Conservation (phyloP, 2,329 filamentous ascomycete genomes). For the Alternaria hordeiaustralica region DNA sequence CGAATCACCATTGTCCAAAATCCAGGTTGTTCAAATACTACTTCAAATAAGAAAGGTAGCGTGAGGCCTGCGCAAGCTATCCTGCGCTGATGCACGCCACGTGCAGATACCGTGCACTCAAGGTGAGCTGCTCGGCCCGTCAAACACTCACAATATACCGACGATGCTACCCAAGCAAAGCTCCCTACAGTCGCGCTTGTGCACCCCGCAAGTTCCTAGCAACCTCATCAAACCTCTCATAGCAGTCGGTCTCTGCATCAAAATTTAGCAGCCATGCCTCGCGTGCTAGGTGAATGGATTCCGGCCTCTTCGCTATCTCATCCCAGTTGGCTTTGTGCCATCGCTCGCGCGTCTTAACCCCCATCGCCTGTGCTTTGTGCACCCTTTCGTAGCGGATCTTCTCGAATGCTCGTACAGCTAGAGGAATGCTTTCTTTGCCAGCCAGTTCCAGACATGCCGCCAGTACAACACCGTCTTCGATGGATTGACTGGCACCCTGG, state of each 20-base stretch:
- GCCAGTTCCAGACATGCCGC: conserved; percentile 35
- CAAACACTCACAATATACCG: not conserved
- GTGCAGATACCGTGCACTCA: conserved; percentile 4
- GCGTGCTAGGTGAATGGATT: conserved; percentile 37
- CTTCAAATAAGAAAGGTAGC: not conserved
- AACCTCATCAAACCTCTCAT: conserved; percentile 37
- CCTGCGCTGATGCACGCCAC: not conserved
- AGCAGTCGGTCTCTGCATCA: conserved; percentile 41
- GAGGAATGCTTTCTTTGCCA: conserved; percentile 31
- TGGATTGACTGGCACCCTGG: conserved; percentile 62
- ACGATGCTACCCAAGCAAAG: not conserved
- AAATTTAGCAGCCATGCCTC: conserved; percentile 41
- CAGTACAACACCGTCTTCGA: conserved; percentile 54
- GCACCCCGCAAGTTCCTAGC: conserved; percentile 16
- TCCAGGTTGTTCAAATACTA: not conserved
- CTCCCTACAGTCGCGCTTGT: conserved; percentile 17
- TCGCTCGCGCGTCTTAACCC: conserved; percentile 38
- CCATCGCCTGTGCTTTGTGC: conserved; percentile 36
- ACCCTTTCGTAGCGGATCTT: conserved; percentile 42
- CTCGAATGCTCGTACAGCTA: conserved; percentile 39
- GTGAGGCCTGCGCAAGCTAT: not conserved
- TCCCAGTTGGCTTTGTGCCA: conserved; percentile 43
- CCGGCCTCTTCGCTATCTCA: conserved; percentile 31
- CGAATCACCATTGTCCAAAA: not conserved
- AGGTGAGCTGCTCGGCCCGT: not conserved